These are phyloP conservation scores for Plantago ovata DNA, from an alignment of 257 asterid species.

Conservation along the genomic window DNA sequence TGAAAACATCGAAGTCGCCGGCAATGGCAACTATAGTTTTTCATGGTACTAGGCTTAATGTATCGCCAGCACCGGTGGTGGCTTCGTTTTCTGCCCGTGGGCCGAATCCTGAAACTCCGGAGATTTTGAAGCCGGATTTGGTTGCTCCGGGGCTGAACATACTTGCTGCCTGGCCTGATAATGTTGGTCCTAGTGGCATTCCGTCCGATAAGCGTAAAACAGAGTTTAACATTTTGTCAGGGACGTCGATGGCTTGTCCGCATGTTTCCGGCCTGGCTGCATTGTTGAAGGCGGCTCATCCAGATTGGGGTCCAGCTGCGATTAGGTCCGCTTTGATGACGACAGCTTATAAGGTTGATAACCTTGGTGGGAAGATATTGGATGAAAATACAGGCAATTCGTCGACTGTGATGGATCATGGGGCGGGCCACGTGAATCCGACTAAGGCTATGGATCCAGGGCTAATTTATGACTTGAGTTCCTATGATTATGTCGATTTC, in stretches of 20 bases:
- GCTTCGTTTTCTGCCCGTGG: slow-evolving; percentile 90
- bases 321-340: slow-evolving; percentile 89
- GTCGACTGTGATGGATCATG: slow-evolving; percentile 77
- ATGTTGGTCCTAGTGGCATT: slow-evolving; percentile 65
- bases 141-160: slow-evolving; percentile 91
- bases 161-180: slow-evolving; percentile 87
- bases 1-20: slow-evolving; percentile 24
- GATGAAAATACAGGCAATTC: slow-evolving; percentile 77
- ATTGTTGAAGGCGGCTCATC: slow-evolving; percentile 82
- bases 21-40: slow-evolving; percentile 59
- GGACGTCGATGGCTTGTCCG: slow-evolving; percentile 95
- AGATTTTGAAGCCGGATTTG: slow-evolving; percentile 78
- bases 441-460: slow-evolving; percentile 91
- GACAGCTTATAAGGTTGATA: slow-evolving; percentile 69
- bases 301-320: slow-evolving; percentile 91
- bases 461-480: slow-evolving; percentile 54
- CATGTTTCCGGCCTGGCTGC: slow-evolving; percentile 87
- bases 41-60: slow-evolving; percentile 62
- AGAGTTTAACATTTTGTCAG: slow-evolving; percentile 75
- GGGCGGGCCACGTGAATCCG: slow-evolving; percentile 89
- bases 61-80: slow-evolving; percentile 78
- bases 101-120: slow-evolving; percentile 78
- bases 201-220: slow-evolving; percentile 61
- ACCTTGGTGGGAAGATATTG: slow-evolving; percentile 55
- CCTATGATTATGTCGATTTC: slow-evolving; percentile 73